Evolutionary conservation across 2,329 filamentous ascomycete species (phyloP), one percentile per base, ranked within the genome.

Genomic region (Cryphonectria naterciae): DNA sequence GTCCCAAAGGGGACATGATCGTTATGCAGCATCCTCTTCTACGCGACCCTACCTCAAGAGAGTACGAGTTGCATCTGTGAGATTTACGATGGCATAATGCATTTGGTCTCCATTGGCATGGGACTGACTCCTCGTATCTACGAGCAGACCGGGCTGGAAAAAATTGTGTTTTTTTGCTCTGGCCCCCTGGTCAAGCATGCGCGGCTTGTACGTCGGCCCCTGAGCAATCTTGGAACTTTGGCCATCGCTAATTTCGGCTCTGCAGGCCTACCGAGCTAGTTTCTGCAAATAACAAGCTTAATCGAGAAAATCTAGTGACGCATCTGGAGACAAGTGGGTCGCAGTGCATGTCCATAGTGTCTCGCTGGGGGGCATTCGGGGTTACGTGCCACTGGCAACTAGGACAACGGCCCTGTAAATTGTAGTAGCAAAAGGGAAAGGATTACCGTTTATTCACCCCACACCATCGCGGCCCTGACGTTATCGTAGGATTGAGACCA

Each of bases 281-380:
- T 13, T 6, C 52, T 28, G 13, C 25, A 17, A 28, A 32, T 13
- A 56, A 56, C 52, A 56, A 56, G 52, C 52, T 56, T 56, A 56
- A 56, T 17, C 11, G 25, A 56, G 25, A 56, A 15, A 56, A 15
- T 28, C 25, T 15, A 56, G 52, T 28, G 25, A 56, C 52, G 58
- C 58, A 61, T 37, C 58, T 61, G 17, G 58, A 61, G 17, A 35
- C 28, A 22, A 37, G 58, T 61, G 58, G 58, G 58, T 37, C 58
- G 58, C 58, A 37, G 15, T 7, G 32, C 15, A 61, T 8, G 17
- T 13, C 8, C 6, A 61, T 37, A 17, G 35, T 61, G 35, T 37
- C 58, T 37, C 28, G 22, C 17, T n/a, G 28, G 58, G 43, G 43
- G 43, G 58, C 58, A 11, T 37, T 17, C 32, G 19, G 19, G 28